These are phyloP conservation scores for Vicia faba DNA, from an alignment of 306 rosid species.

Conservation along the genomic window DNA sequence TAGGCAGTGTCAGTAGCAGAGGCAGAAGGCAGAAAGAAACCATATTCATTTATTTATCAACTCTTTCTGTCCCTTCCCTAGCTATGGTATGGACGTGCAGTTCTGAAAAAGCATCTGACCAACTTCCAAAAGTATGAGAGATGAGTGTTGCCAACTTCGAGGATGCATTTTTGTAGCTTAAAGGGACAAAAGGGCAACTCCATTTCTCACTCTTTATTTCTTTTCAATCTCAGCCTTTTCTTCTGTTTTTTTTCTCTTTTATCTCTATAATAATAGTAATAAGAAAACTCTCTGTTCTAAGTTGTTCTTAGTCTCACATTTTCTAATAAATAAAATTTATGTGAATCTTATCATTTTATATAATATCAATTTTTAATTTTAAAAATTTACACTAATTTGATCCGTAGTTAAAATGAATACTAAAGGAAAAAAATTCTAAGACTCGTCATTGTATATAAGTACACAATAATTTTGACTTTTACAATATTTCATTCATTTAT, in stretches of 20 bases:
- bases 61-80: slow-evolving; percentile 10
- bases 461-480: too few relatives aligned
- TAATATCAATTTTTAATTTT: too few relatives aligned
- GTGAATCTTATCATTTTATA: too few relatives aligned
- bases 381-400: too few relatives aligned
- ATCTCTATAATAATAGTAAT: background rate
- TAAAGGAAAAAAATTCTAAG: too few relatives aligned
- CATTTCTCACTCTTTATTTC: background rate
- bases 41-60: slow-evolving; percentile 6
- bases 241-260: too few relatives aligned
- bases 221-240: background rate
- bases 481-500: too few relatives aligned
- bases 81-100: background rate
- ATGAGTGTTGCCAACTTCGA: background rate
- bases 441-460: too few relatives aligned
- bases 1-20: background rate
- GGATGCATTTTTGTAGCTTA: slow-evolving; percentile 15
- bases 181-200: slow-evolving; percentile 63
- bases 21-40: background rate
- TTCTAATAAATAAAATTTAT: too few relatives aligned
- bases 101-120: slow-evolving; percentile 2
- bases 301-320: too few relatives aligned
- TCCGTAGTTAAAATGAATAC: too few relatives aligned
- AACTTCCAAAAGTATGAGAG: slow-evolving; percentile 1
- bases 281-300: too few relatives aligned